Base-by-base conservation (phyloP, 2,329 filamentous ascomycete species). In the Cladosporium sp. region DNA sequence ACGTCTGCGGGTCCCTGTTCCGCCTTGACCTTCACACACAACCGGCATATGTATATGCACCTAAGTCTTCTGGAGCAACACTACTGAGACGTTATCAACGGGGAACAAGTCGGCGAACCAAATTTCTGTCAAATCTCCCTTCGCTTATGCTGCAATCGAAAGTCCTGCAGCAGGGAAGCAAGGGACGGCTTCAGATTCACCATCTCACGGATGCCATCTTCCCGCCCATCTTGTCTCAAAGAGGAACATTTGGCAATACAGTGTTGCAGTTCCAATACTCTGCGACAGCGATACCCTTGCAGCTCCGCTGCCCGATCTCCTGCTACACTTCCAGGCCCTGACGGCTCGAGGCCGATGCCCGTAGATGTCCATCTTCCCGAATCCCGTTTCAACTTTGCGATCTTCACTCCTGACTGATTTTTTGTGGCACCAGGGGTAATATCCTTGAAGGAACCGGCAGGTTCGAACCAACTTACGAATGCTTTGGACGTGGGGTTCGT, bases 311-410 rank as follows among this genome's bases (percentile, higher is more conserved):
- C 19, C 22, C n/a, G n/a, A n/a, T n/a, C n/a, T n/a, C n/a, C n/a
- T n/a, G n/a, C n/a, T n/a, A n/a, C n/a, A n/a, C n/a, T n/a, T n/a
- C n/a, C n/a, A n/a, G n/a, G n/a, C n/a, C n/a, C 45, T 15, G 36
- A 32, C 24, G 30, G 45, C 45, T 48, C 27, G 24, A 40, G 20
- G 36, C 27, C 36, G 19, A 48, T 27, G 30, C 24, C 20, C 32
- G 32, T 24, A 34, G 24, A 40, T 48, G 30, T 7, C 37, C 45
- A 48, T 48, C 37, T 48, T 48, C 39, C 45, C 45, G 45, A 20
- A 40, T 41, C 22, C 22, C 22, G 22, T 27, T 27, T 27, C 22
- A 27, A 27, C 22, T 27, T 34, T 22, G 8, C 22, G 36, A 40
- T 32, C 19, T 22, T 27, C 22, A 29, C 36, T 40, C 20, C 36